Evolutionary conservation across 2,329 filamentous ascomycete species (phyloP).

Genomic region (Coniosporium tulheliwenetii): DNA sequence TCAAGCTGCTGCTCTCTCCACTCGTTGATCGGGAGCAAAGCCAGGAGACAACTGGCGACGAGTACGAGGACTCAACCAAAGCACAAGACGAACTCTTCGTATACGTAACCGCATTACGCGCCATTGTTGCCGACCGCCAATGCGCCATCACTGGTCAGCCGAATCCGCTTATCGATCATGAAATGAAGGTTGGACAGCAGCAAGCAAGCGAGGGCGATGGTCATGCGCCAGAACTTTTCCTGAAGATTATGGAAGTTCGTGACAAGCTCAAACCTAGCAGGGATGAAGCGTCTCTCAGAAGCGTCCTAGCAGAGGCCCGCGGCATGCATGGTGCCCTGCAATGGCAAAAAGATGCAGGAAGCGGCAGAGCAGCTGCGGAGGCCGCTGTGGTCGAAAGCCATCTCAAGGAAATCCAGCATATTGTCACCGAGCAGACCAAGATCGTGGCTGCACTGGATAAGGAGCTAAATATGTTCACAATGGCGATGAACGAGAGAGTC

Average conservation of each 20-base stretch:
- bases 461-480: conserved; percentile 62
- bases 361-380: conserved; percentile 44
- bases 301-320: conserved; percentile 54
- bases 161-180: conserved; percentile 61
- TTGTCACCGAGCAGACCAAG: conserved; percentile 37
- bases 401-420: conserved; percentile 40
- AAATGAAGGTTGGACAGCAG: conserved; percentile 46
- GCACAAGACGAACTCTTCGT: conserved; percentile 80
- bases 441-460: conserved; percentile 38
- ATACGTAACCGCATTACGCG: conserved; percentile 65
- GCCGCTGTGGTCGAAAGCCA: conserved; percentile 47
- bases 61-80: conserved; percentile 77
- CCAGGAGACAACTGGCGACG: conserved; percentile 64
- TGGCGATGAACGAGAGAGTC: conserved; percentile 68
- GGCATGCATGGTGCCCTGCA: conserved; percentile 44
- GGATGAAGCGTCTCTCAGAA: conserved; percentile 51
- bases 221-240: conserved; percentile 51
- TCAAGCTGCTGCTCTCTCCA: conserved; percentile 55
- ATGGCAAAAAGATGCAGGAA: conserved; percentile 38
- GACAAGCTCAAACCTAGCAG: conserved; percentile 29
- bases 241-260: conserved; percentile 30
- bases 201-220: conserved; percentile 49
- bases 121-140: conserved; percentile 63
- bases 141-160: conserved; percentile 59
- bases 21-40: conserved; percentile 69